Base-by-base conservation (phyloP, 2,329 filamentous ascomycete species). In the Aureobasidium vineae region DNA sequence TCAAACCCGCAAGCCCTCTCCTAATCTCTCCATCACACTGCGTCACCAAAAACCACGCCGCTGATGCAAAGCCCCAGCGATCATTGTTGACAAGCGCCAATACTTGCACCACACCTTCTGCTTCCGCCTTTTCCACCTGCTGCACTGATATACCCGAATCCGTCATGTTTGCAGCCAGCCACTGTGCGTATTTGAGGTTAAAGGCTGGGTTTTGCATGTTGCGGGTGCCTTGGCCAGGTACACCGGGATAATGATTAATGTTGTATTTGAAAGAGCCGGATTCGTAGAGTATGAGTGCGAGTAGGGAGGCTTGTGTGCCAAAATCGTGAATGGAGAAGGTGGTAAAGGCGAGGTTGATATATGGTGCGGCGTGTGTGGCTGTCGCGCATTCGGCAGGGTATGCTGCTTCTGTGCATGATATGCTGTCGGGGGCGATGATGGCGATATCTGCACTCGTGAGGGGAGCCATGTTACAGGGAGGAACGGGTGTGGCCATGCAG, bases 211-310 rank as follows among this genome's bases (percentile, higher is more conserved):
- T 82, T 75, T 88, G 84, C 87, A 90, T 89, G 73, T 87, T 87
- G 4, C 85, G 78, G 0, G 90, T 92, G 28, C 90, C 90, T 75
- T 93, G 89, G 10, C 90, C 90, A 0, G 88, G 82, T 0, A 78
- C 73, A n/a, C 82, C 84, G 1, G 83, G 84, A 78, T 76, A 84
- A 71, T 86, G 80, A 77, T 92, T 91, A 75, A 82, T 83, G 77
- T 88, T 90, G 83, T 85, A 93, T 72, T 84, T 82, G 78, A 93
- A 90, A 69, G 88, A 82, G 26, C 66, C 86, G 1, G 85, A 86
- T 79, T 96, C 92, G 73, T 87, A 88, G 13, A 88, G 85, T 79
- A 91, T 89, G 73, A 92, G 81, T 15, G 87, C 82, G 50, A 95
- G 73, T 19, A 93, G 76, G 26, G 88, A 90, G 7, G 90, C 90